These are phyloP conservation scores for Farysia itapuensis DNA, from an alignment of 1,284 basidiomycete species.

Conservation along the genomic window DNA sequence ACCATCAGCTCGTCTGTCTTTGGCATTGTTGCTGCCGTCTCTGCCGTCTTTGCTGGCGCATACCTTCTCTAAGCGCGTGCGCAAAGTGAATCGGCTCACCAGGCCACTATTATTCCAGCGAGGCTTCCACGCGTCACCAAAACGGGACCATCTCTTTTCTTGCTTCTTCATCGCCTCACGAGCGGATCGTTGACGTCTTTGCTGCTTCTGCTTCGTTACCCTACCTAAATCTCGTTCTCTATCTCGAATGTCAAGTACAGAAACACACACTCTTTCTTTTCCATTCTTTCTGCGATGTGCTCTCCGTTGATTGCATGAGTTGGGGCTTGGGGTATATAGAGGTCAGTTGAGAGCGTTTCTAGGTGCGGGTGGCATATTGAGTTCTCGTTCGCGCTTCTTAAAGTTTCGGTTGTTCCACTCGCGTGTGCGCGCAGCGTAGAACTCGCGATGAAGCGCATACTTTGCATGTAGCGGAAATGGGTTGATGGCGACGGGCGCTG, in stretches of 20 bases:
- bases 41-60: slow-evolving; percentile 31
- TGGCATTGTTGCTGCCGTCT: slow-evolving; percentile 23
- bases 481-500: slow-evolving; percentile 4
- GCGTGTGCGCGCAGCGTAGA: slow-evolving; percentile 37
- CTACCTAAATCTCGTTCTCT: too few relatives aligned
- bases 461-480: slow-evolving; percentile 25
- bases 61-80: slow-evolving; percentile 37
- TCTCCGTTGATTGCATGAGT: too few relatives aligned
- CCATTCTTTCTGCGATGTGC: too few relatives aligned
- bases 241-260: too few relatives aligned
- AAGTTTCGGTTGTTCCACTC: slow-evolving; percentile 33
- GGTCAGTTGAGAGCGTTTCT: slow-evolving; percentile 19
- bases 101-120: too few relatives aligned
- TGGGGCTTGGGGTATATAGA: too few relatives aligned
- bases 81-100: too few relatives aligned
- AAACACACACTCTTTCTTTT: too few relatives aligned
- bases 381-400: slow-evolving; percentile 28
- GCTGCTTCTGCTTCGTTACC: not conserved
- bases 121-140: too few relatives aligned
- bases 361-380: slow-evolving; percentile 40
- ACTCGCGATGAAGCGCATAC: slow-evolving; percentile 48
- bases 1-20: slow-evolving; percentile 10
- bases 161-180: not conserved
- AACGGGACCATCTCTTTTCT: too few relatives aligned
- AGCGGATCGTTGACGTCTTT: not conserved